phyloP scores from a whole-genome alignment of 1,284 basidiomycete species.

The Ustilago nuda region DNA sequence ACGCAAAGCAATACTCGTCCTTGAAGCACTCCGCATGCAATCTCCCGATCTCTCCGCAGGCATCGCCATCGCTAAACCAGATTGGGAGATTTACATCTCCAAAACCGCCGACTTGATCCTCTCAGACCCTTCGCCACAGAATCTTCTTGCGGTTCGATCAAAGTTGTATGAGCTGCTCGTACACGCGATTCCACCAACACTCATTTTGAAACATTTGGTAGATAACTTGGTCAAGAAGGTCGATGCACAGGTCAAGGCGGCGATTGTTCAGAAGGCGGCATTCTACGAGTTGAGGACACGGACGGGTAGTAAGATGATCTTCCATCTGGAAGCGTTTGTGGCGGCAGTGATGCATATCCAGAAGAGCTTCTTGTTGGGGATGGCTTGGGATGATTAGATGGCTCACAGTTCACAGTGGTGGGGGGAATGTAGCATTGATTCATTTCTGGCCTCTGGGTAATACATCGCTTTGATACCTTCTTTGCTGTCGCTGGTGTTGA shows the following conservation, averaged over 20 bases:
- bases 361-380: slow-evolving; percentile 60
- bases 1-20: slow-evolving; percentile 90
- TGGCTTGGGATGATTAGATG: slow-evolving; percentile 50
- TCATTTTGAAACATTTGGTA: slow-evolving; percentile 71
- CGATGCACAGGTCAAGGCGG: slow-evolving; percentile 73
- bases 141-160: slow-evolving; percentile 88
- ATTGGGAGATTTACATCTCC: slow-evolving; percentile 98
- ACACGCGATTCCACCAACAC: slow-evolving; percentile 95
- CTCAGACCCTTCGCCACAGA: slow-evolving; percentile 89
- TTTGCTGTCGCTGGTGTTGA: background rate
- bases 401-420: background rate
- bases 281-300: slow-evolving; percentile 75
- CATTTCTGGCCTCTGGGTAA: background rate
- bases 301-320: slow-evolving; percentile 65
- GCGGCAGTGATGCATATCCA: slow-evolving; percentile 67
- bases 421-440: background rate
- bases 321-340: slow-evolving; percentile 68
- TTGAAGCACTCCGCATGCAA: slow-evolving; percentile 92
- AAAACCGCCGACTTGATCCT: slow-evolving; percentile 94
- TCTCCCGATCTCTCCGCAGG: slow-evolving; percentile 72
- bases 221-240: slow-evolving; percentile 86
- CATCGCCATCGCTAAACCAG: slow-evolving; percentile 86
- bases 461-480: background rate
- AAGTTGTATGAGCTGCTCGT: slow-evolving; percentile 96
- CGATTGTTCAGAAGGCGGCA: slow-evolving; percentile 75